A percentile compares a stretch with the other conserved stretches of the same genome.
These are phyloP conservation scores for Eucalyptus victrix DNA, from an alignment of 345 rosid genomes.

Conservation along the genomic window DNA sequence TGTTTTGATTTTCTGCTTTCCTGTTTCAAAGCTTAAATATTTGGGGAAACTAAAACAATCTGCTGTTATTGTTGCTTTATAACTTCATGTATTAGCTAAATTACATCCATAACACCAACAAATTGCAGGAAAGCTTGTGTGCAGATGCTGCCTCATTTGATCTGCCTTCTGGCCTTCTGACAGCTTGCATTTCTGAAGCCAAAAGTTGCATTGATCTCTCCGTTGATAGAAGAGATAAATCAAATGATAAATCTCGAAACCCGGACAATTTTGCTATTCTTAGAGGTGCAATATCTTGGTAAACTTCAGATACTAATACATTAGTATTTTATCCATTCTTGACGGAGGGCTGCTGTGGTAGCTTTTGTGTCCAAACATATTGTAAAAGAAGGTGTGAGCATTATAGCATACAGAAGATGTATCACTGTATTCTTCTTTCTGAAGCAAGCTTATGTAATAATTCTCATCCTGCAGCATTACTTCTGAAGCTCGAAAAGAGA, in stretches of 20 bases:
- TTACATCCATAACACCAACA: not conserved
- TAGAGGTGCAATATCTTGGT: constrained; percentile 33
- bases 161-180: constrained; percentile 56
- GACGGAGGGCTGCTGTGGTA: not conserved
- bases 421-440: not conserved
- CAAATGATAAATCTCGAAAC: constrained; percentile 56
- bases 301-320: not conserved
- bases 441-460: not conserved
- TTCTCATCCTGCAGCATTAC: constrained; percentile 50
- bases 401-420: not conserved
- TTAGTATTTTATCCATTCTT: not conserved
- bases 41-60: not conserved
- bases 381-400: not conserved
- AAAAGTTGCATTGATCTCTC: constrained; percentile 72
- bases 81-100: not conserved
- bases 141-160: constrained; percentile 98
- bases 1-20: not conserved
- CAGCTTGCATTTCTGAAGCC: constrained; percentile 90
- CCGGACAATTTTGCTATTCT: constrained; percentile 93
- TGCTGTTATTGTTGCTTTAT: not conserved
- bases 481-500: constrained; percentile 79
- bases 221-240: constrained; percentile 40
- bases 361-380: not conserved
- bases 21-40: not conserved
- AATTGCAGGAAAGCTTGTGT: constrained; percentile 77